Base-by-base conservation (phyloP, 805 yeast species). In the Millerozyma acaciae region DNA sequence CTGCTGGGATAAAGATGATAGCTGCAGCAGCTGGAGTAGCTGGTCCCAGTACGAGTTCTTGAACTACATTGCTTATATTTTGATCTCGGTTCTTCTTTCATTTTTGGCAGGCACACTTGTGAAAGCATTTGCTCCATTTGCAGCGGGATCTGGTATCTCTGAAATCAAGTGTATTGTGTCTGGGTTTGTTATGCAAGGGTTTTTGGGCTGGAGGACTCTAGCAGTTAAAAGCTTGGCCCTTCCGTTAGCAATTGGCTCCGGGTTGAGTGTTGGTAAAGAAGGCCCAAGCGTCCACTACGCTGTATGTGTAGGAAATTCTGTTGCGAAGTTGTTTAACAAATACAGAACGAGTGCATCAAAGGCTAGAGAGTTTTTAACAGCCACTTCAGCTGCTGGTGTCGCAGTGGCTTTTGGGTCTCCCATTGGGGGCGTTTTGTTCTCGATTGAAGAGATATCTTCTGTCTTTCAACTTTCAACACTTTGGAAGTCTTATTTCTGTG, bases 251-350 rank as follows among this genome's bases (percentile, higher is more conserved):
- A 93, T 93, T 48, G 89, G 95, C 1, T 81, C 96, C 1, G 98
- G 98, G 0, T 59, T 93, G 23, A 83, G 90, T 45, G 84, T 93
- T 5, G 99, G 99, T 15, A 93, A 93, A 59, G 99, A 93, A 54
- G 99, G 99, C 0, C 99, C 99, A 2, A 79, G 90, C 47, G 98
- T 93, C 8, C 99, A 93, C 59, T 93, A 90, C 57, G 97, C 98
- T 0, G 95, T 89, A 0, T 89, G 97, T 55, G 90, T 84, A n/a
- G 98, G 97, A 0, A 78, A 80, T 47, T 73, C 78, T n/a, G 63
- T 87, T 8, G 79, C 93, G 1, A 70, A 71, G 23, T 53, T 77
- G 27, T 68, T 81, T 36, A 49, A 50, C 15, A 55, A 57, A 38
- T 75, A 71, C 44, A 55, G 61, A n/a, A 58, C 57, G 32, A 66